Base-by-base conservation (phyloP, 1,284 basidiomycete genomes). In the Cutaneotrichosporon dermatis region DNA sequence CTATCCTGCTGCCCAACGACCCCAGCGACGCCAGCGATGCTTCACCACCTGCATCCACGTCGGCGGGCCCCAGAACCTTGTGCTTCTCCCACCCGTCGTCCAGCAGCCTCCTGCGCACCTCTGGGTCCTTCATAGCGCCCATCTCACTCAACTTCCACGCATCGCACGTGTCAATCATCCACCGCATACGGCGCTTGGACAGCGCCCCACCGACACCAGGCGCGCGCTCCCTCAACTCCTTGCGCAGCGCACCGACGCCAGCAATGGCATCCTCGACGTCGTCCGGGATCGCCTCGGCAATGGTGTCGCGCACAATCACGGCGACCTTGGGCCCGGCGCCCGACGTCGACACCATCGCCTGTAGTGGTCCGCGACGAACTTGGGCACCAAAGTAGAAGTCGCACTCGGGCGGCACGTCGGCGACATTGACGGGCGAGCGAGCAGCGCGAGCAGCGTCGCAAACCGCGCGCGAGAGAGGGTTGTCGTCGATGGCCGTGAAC, bases 321-420 rank as follows among this genome's bases (percentile, higher is more conserved):
- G 95, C 92, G 65, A 98, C 83, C 74, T 91, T 88, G 7, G 96
- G 96, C 4, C 92, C 92, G 68, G 62, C 88, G 34, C 96, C 96
- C 58, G 91, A 92, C 2, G 96, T 99, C 8, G 92, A 95, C 46
- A 99, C 88, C 88, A 98, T 89, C 67, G 97, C 86, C 79, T 97
- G 93, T 42, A 99, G 79, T 0, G 94, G 92, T 0, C 95, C 94
- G 63, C 87, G 84, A 41, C 92, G 87, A 60, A 98, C 87, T 73
- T 94, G 89, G 1, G 91, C 89, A 49, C 96, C 96, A 79, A 99
- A 99, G 81, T 96, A 99, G 75, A 99, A 99, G 79, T 99, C 95
- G 81, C 95, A 99, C 59, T 86, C 84, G 51, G 89, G 86, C 3
- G 95, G 96, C 53, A 98, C 90, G 79, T 99, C 95, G 37, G 96